Evolutionary conservation across 306 rosid species (phyloP).

Genomic region (Carpinus fangiana): DNA sequence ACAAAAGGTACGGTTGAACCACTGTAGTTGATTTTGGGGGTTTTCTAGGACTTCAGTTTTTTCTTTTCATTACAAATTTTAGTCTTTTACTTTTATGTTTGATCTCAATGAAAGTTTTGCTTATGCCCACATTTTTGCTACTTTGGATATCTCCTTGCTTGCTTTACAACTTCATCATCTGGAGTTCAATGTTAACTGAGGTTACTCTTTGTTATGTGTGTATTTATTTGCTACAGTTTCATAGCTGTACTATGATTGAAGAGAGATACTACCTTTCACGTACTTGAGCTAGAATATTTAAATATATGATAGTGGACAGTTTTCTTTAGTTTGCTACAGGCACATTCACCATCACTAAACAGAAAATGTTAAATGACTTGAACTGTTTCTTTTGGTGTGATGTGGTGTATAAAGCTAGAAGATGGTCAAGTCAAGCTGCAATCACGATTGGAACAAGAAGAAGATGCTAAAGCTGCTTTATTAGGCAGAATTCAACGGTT

Average conservation of each 20-base stretch:
- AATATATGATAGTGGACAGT: neutral
- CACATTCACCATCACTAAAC: neutral
- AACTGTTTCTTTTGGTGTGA: slow-evolving; percentile 38
- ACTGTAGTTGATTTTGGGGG: slow-evolving; percentile 8
- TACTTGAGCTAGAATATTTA: neutral
- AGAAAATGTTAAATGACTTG: slow-evolving; percentile 19
- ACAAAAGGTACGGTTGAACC: slow-evolving; percentile 67
- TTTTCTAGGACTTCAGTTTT: neutral
- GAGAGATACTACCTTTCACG: neutral
- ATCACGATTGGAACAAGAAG: slow-evolving; percentile 97
- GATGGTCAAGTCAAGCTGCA: slow-evolving; percentile 93
- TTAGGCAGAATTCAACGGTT: slow-evolving; percentile 92
- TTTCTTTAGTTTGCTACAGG: neutral
- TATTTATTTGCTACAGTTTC: neutral
- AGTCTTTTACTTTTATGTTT: neutral
- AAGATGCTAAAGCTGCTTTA: slow-evolving; percentile 96
- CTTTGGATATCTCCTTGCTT: neutral
- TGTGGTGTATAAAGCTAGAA: slow-evolving; percentile 71
- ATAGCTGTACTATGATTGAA: neutral
- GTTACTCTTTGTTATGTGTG: neutral
- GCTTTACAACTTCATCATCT: neutral
- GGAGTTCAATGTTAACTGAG: neutral
- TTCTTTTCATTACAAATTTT: neutral
- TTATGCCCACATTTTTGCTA: neutral
- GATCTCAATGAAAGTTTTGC: neutral